Evolutionary conservation across 345 rosid genomes (phyloP).

Genomic region (Carallia brachiata): DNA sequence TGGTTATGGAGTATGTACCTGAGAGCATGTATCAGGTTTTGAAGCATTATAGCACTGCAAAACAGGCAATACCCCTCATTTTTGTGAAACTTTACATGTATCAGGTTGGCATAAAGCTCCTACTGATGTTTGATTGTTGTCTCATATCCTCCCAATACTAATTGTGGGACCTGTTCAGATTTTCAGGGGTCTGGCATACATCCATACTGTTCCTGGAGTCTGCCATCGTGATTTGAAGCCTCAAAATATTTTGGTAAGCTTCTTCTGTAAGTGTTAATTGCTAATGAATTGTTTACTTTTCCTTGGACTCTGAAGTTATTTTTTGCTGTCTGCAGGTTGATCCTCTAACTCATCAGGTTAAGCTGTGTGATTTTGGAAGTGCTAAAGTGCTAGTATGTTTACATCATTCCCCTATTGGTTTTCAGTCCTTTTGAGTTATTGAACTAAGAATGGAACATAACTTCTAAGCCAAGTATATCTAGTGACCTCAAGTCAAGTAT

Average conservation of each 20-base stretch:
- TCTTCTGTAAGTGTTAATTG: slow-evolving; percentile 14
- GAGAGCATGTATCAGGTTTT: slow-evolving; percentile 86
- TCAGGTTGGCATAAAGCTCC: slow-evolving; percentile 45
- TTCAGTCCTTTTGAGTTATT: not conserved
- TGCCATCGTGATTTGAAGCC: slow-evolving; percentile 93
- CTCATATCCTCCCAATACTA: not conserved
- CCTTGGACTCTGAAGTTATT: slow-evolving; percentile 11
- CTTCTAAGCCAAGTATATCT: too few relatives aligned
- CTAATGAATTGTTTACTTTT: too few relatives aligned
- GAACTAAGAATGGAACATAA: too few relatives aligned
- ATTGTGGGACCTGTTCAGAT: slow-evolving; percentile 40
- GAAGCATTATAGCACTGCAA: slow-evolving; percentile 76
- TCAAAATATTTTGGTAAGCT: slow-evolving; percentile 76
- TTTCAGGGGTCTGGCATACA: slow-evolving; percentile 79
- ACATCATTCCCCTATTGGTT: not conserved
- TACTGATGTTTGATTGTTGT: slow-evolving; percentile 10
- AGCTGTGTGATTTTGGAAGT: slow-evolving; percentile 82
- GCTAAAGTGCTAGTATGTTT: slow-evolving; percentile 79
- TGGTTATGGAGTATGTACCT: slow-evolving; percentile 91
- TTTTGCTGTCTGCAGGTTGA: slow-evolving; percentile 57
- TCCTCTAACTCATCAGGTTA: slow-evolving; percentile 65
- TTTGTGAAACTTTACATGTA: slow-evolving; percentile 82
- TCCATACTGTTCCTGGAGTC: slow-evolving; percentile 75
- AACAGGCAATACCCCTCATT: slow-evolving; percentile 77
- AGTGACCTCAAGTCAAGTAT: too few relatives aligned